Base-by-base conservation (phyloP, 805 yeast species). In the Grigorovia humatica region DNA sequence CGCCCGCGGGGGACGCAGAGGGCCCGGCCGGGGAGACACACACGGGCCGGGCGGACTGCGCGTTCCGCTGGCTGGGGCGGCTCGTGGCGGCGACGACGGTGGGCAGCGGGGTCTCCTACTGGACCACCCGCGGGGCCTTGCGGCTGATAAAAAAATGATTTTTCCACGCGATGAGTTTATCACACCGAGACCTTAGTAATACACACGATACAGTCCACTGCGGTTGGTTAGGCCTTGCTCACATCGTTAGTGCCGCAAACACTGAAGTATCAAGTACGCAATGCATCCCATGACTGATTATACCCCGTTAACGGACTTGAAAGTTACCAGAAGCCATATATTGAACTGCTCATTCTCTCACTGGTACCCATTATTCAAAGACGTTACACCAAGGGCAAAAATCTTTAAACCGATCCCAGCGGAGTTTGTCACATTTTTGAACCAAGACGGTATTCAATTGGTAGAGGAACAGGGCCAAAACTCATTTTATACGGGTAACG, bases 31-130 rank as follows among this genome's bases (percentile, higher is more conserved):
- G 47, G 43, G 13, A n/a, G 18, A n/a, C n/a, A 19, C 30, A 20
- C 15, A 20, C 30, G n/a, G 19, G 9, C 15, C 20, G 35, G 48
- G 51, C 13, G 41, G 44, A 6, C 46, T 59, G 19, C 44, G 42
- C 46, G 46, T 54, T 62, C 35, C 49, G 47, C 8, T 68, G 65
- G 50, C 63, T 74, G 58, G 83, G 83, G 13, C 77, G 75, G 60
- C 62, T 78, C 17, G 87, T 82, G 11, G 85, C 83, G 0, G 49
- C 75, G 2, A 88, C 96, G 0, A 90, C 97, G 0, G 62, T 85
- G 0, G 62, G 79, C 54, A 86, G 95, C 64, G 96, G 96, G 0
- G 67, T 82, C 40, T 82, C 89, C 9, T 90, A 90, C 67, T 73
- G 85, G 4, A 78, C 85, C 58, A 77, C 83, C 48, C 83, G 76